Evolutionary conservation across 352 stramenopile species (phyloP).

Genomic region (Vaucheria bursata): DNA sequence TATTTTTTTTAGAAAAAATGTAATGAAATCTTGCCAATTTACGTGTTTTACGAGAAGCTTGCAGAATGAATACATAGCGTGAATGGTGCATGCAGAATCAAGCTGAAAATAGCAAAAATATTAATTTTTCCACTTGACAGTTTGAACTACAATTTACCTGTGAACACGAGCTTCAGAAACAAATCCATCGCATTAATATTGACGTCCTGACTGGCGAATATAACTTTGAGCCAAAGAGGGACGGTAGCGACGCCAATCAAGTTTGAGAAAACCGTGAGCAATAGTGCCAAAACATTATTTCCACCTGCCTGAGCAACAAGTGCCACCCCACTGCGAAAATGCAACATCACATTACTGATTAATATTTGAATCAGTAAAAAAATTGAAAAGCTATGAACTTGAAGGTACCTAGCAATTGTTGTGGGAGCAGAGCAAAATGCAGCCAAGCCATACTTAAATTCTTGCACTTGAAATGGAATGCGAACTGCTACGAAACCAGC

Average conservation of each 20-base stretch:
- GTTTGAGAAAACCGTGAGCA: neutral
- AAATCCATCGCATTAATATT: neutral
- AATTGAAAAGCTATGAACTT: too few relatives aligned
- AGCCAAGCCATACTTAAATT: slow-evolving; percentile 51
- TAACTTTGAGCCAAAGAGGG: neutral
- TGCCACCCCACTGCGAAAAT: neutral
- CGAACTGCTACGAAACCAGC: slow-evolving; percentile 48
- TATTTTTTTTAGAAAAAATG: too few relatives aligned
- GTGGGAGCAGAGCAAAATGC: slow-evolving; percentile 50
- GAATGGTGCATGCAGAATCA: too few relatives aligned
- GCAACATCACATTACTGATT: too few relatives aligned
- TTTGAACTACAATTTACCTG: too few relatives aligned
- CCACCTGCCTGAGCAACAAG: slow-evolving; percentile 35
- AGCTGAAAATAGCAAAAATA: too few relatives aligned
- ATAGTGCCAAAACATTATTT: slow-evolving; percentile 23
- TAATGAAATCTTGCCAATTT: too few relatives aligned
- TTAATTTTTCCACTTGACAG: too few relatives aligned
- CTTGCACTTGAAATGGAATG: slow-evolving; percentile 45
- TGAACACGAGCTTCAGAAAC: neutral
- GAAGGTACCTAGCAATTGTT: neutral
- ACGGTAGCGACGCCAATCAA: neutral
- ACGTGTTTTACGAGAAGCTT: too few relatives aligned
- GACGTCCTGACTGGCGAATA: neutral
- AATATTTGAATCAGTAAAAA: too few relatives aligned
- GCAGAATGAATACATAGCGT: too few relatives aligned